Conservation (phyloP, 148 eudicot species). For the Vaccinium corymbosum region DNA sequence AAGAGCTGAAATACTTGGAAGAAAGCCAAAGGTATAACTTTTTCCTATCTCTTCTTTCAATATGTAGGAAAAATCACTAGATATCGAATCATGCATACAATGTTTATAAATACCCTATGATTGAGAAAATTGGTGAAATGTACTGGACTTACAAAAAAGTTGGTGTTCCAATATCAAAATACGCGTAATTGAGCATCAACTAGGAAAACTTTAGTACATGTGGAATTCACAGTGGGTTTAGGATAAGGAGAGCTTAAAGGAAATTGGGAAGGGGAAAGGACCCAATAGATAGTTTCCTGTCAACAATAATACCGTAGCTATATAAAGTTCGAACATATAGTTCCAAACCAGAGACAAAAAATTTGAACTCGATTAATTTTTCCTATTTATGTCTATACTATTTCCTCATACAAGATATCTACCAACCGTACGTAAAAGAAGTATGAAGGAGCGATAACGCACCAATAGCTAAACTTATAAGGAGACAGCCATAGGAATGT, state of each 20-base stretch:
- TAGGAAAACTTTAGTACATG: background rate
- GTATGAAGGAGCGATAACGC: background rate
- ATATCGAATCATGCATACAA: background rate
- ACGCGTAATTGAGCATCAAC: background rate
- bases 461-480: background rate
- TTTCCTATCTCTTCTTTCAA: background rate
- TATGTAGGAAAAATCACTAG: background rate
- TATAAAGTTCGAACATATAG: background rate
- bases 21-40: background rate
- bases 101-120: background rate
- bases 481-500: background rate
- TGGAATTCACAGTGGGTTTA: background rate
- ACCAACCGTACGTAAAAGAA: background rate
- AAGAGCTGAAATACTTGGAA: background rate
- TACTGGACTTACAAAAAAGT: background rate
- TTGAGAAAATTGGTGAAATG: background rate
- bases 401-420: background rate
- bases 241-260: background rate
- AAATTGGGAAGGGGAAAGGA: background rate
- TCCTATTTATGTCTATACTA: background rate
- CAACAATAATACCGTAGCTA: background rate
- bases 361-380: background rate
- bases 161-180: background rate
- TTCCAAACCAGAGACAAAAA: background rate
- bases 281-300: background rate